Percentiles rank a stretch among this genome's conserved stretches.
Conservation (phyloP, 345 rosid genomes). For the Brassica rapa region DNA sequence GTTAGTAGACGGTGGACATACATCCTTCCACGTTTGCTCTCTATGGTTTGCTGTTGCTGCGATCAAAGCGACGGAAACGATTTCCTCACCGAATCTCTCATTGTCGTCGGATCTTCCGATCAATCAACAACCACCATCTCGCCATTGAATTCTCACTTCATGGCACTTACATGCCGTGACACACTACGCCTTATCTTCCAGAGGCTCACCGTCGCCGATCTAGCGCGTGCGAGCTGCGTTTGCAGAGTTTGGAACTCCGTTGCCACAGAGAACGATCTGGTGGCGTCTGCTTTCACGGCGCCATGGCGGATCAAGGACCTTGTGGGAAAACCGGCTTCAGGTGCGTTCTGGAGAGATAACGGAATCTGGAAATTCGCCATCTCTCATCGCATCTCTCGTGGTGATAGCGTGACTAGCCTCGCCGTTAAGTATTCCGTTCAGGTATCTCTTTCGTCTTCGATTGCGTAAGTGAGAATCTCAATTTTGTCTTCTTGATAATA, state of each 20-base stretch:
- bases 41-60: too few species aligned
- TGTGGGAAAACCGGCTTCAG: conserved; percentile 59
- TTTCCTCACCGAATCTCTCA: conserved; percentile 21
- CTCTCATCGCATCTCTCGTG: conserved; percentile 67
- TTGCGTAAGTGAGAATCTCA: background rate
- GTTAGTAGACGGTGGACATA: too few species aligned
- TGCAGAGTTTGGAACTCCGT: conserved; percentile 66
- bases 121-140: conserved; percentile 39
- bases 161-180: conserved; percentile 62
- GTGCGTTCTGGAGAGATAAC: conserved; percentile 75
- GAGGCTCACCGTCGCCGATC: conserved; percentile 59
- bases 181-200: conserved; percentile 64
- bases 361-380: conserved; percentile 74
- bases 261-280: conserved; percentile 52
- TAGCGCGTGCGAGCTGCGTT: conserved; percentile 84
- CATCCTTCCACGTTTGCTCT: too few species aligned
- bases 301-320: conserved; percentile 72
- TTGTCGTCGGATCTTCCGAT: conserved; percentile 11
- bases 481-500: background rate
- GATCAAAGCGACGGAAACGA: conserved; percentile 6
- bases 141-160: conserved; percentile 56
- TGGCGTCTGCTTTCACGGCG: conserved; percentile 52
- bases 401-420: conserved; percentile 70
- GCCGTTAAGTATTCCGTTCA: conserved; percentile 91
- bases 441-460: conserved; percentile 42